These are phyloP conservation scores for Fusarium irregulare DNA, from an alignment of 2,329 filamentous ascomycete genomes.

Conservation along the genomic window DNA sequence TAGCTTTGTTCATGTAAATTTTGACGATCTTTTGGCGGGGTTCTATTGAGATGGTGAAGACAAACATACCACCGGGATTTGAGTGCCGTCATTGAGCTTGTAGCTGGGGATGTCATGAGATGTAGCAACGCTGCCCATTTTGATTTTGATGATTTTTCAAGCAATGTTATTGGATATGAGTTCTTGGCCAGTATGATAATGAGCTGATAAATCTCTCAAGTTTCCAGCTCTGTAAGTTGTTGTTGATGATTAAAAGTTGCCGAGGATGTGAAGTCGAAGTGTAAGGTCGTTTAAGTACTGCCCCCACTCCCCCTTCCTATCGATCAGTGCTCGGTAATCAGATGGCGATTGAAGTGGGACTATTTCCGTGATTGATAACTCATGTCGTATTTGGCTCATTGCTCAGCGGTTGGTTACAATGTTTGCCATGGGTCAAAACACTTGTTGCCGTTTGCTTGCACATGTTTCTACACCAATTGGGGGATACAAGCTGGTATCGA, in stretches of 20 bases:
- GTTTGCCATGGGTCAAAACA: not conserved
- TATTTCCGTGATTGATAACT: not conserved
- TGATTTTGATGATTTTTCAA: conserved; percentile 16
- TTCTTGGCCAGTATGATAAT: not conserved
- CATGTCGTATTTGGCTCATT: not conserved
- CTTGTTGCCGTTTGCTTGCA: not conserved
- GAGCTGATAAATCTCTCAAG: not conserved
- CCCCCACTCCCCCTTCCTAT: not conserved
- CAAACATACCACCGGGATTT: conserved; percentile 72
- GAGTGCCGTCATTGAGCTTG: conserved; percentile 79
- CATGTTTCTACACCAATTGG: not conserved
- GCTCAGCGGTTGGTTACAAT: not conserved
- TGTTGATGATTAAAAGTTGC: not conserved
- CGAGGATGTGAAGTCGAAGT: not conserved
- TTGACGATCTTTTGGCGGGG: not conserved
- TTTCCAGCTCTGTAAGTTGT: not conserved
- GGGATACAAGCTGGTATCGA: not conserved
- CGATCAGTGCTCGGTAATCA: not conserved
- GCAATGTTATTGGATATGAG: not conserved
- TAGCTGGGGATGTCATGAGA: conserved; percentile 62
- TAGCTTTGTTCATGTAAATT: not conserved
- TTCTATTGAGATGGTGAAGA: not conserved
- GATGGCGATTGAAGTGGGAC: not conserved
- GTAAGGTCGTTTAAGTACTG: not conserved
- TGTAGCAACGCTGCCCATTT: conserved; percentile 28